These are phyloP conservation scores for Pseudocercospora cruenta DNA, from an alignment of 2,329 filamentous ascomycete species.

Conservation along the genomic window DNA sequence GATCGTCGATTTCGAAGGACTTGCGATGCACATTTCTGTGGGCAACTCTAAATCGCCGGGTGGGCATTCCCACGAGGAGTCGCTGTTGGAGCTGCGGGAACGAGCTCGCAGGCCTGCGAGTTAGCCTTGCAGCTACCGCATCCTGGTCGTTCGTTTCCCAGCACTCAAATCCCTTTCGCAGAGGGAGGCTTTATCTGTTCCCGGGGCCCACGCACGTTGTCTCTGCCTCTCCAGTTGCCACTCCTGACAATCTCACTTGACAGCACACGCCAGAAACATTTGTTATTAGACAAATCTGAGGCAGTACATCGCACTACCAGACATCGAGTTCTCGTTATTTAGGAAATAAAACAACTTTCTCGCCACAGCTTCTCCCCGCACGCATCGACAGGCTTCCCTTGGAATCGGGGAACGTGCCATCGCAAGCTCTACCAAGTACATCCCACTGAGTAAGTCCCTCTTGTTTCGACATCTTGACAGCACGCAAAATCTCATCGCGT, in stretches of 20 bases:
- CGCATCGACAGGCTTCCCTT: slow-evolving; percentile 10
- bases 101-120: slow-evolving; percentile 13
- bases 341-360: slow-evolving; percentile 6
- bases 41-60: slow-evolving; percentile 10
- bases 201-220: neutral
- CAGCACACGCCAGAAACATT: slow-evolving; percentile 16
- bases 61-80: neutral
- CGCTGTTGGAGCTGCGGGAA: slow-evolving; percentile 7
- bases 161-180: slow-evolving; percentile 11
- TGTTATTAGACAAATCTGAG: slow-evolving; percentile 38
- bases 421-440: neutral
- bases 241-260: neutral
- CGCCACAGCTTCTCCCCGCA: slow-evolving; percentile 25
- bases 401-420: slow-evolving; percentile 13
- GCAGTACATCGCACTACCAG: slow-evolving; percentile 4
- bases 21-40: neutral
- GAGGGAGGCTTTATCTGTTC: slow-evolving; percentile 5
- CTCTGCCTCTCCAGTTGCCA: neutral
- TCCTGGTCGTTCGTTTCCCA: slow-evolving; percentile 6
- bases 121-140: slow-evolving; percentile 20
- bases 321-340: slow-evolving; percentile 5
- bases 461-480: neutral
- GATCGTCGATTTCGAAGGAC: slow-evolving; percentile 9
- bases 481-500: neutral
- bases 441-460: slow-evolving; percentile 2